Evolutionary conservation across 208 protist species (phyloP).

Genomic region (Acanthamoeba rhysodes): DNA sequence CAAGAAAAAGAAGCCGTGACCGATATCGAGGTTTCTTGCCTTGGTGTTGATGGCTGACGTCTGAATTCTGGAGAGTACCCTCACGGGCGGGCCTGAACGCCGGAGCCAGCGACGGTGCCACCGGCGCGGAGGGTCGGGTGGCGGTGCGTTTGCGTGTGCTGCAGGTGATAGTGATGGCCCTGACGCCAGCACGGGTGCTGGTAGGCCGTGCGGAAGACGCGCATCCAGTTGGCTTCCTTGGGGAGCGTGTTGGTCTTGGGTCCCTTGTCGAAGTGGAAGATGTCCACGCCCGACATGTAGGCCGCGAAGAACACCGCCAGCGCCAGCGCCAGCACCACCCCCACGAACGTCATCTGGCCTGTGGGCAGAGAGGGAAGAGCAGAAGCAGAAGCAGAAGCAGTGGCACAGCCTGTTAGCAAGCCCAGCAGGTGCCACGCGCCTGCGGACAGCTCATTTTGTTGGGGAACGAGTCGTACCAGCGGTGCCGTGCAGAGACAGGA

Average conservation of each 20-base stretch:
- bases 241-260: constrained; percentile 5
- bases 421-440: no score
- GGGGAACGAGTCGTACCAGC: not conserved
- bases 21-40: not conserved
- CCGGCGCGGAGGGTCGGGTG: not conserved
- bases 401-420: no score
- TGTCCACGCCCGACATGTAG: constrained; percentile 42
- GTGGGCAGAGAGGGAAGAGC: not conserved
- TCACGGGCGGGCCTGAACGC: not conserved
- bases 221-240: constrained; percentile 22
- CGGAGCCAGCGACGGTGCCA: not conserved
- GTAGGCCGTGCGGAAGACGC: constrained; percentile 62
- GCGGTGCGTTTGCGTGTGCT: not conserved
- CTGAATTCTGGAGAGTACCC: not conserved
- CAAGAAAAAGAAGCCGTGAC: not conserved
- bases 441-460: no score
- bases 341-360: constrained; percentile 58
- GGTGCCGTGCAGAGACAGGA: constrained; percentile 72
- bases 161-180: not conserved
- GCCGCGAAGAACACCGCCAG: constrained; percentile 18
- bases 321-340: not conserved
- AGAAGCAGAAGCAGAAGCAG: not conserved
- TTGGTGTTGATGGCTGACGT: not conserved
- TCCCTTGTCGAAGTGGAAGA: constrained; percentile 52
- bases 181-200: constrained; percentile 41